Conservation (phyloP, 352 stramenopile genomes). For the Discostella stelligera region DNA sequence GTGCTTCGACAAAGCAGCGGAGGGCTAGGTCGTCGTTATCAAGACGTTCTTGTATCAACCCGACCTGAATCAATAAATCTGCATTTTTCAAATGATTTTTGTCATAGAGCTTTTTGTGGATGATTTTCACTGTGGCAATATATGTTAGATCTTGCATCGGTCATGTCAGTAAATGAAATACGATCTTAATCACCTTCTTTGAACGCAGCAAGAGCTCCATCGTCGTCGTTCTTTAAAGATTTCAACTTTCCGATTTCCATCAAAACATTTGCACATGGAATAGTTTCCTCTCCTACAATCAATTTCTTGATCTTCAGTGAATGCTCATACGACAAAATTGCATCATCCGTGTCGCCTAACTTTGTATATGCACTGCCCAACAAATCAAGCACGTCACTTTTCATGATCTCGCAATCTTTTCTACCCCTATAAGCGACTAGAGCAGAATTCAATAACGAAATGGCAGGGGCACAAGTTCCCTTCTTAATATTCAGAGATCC, state of each 20-base stretch:
- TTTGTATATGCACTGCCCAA: slow-evolving; percentile 36
- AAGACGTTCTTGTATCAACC: slow-evolving; percentile 47
- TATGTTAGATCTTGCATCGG: neutral
- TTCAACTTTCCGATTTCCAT: slow-evolving; percentile 57
- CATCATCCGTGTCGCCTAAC: slow-evolving; percentile 27
- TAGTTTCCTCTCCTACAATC: slow-evolving; percentile 25
- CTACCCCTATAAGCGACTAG: slow-evolving; percentile 40
- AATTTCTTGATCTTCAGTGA: slow-evolving; percentile 47
- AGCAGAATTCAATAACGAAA: slow-evolving; percentile 44
- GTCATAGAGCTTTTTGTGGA: slow-evolving; percentile 53
- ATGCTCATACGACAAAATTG: slow-evolving; percentile 47
- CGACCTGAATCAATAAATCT: slow-evolving; percentile 58
- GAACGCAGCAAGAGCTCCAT: slow-evolving; percentile 54
- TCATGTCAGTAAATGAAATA: slow-evolving; percentile 3
- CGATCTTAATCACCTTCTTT: slow-evolving; percentile 45
- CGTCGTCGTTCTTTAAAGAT: slow-evolving; percentile 31
- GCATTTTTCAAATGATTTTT: slow-evolving; percentile 59
- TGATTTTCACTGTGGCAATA: slow-evolving; percentile 46
- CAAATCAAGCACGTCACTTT: slow-evolving; percentile 57
- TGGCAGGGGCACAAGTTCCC: slow-evolving; percentile 18
- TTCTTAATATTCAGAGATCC: slow-evolving; percentile 53
- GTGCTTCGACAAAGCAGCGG: slow-evolving; percentile 53
- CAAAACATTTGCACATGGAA: slow-evolving; percentile 51
- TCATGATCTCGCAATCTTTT: slow-evolving; percentile 49
- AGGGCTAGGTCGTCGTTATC: slow-evolving; percentile 48